Evolutionary conservation across 108 stramenopile species (phyloP), one percentile per base, ranked within the genome.

Genomic region (Mediolabrus comicus): DNA sequence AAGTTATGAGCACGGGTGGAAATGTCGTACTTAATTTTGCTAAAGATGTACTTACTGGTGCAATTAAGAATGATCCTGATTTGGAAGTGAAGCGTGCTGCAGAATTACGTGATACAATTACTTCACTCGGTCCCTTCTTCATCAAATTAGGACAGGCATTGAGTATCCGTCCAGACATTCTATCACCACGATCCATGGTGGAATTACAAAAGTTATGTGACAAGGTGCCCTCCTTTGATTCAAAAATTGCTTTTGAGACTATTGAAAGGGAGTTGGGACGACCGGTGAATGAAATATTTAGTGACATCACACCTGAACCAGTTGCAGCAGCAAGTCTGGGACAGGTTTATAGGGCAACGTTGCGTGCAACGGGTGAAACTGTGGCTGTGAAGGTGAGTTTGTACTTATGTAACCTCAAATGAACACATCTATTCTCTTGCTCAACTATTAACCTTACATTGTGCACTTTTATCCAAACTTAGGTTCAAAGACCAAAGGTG

Each of bases 121-220:
- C 95, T 1, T 81, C 77, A 43, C 78, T 98, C 26, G 97, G 97
- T 0, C 97, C 97, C 4, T 97, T 97, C 72, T 94, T 85, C 64
- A 96, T 97, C 75, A 97, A 97, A 74, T 66, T 87, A n/a, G 76
- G 83, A 17, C 74, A 76, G 81, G 96, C 95, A 2, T 81, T 98
- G 17, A 82, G 79, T 30, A 97, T 98, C 63, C 89, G 97, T 14
- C 97, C 97, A 8, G 97, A 98, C 69, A 78, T 98, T 43, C 65
- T 98, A 16, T 75, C 80, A 17, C 96, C 97, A 6, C 77, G 91
- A 4, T 83, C 85, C 51, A 97, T 98, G 97, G 95, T 98, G 27
- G 97, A 98, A 69, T 73, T 98, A 41, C 96, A 98, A 70, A 92
- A 94, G 61, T 74, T 98, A 2, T 98, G 97, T 67, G 97, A 98